Evolutionary conservation across 768 basidiomycete species (phyloP), one percentile per base, ranked within the genome.

Genomic region (Obba rivulosa): DNA sequence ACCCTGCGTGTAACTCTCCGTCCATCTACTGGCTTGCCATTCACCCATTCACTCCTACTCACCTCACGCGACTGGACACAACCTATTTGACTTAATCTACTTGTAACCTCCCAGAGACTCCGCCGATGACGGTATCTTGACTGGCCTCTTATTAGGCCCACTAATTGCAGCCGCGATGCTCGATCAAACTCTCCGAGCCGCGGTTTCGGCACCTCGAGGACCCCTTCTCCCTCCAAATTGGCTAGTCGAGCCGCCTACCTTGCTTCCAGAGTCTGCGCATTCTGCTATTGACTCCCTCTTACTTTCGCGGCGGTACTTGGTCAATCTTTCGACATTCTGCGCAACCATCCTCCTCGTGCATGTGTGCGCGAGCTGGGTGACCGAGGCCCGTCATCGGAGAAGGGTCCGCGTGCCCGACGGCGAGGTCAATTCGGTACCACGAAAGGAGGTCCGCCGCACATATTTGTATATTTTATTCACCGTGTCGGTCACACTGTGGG

Each of bases 121-220:
- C 41, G 67, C 76, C 11, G 93, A 95, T 61, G 92, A 96, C 63
- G 94, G 94, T 13, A 80, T 85, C 20, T 68, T 89, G 49, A 92
- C 86, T 37, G 92, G 87, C 2, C 69, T 95, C 11, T 75, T 92
- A n/a, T 75, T 93, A 25, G 87, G 84, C 11, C 91, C 93, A 2
- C 71, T 95, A 24, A 80, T 95, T 45, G 77, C 89, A 8, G 74
- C 82, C 9, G 81, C 84, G 0, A 63, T 92, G 45, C 68, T 91
- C 51, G 75, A 74, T 77, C 39, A 77, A 75, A 20, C 69, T 67
- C 56, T 67, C 61, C 62, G 59, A 57, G 64, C 53, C 41, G 39
- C 39, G 52, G 62, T 46, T 40, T 48, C 53, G 43, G 61, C 43
- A 41, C 61, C 44, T 46, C 63, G 16, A 52, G 22, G 35, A 0